A percentile compares a stretch with the other conserved stretches of the same genome.
Evolutionary conservation across 805 yeast species (phyloP).

Genomic region (Saccharomyces kudriavzevii): DNA sequence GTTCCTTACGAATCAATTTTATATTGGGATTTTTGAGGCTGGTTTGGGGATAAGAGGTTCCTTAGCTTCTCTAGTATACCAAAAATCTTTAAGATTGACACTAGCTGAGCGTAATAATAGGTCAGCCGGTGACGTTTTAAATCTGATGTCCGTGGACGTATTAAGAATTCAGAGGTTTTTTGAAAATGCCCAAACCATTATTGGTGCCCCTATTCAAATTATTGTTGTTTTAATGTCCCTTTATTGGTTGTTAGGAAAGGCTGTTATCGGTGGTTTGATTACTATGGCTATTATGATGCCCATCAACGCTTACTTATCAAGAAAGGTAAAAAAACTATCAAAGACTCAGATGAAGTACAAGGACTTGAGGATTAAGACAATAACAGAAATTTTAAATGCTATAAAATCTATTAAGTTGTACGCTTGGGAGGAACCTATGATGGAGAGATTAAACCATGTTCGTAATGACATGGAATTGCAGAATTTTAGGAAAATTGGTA

Average conservation of each 20-base stretch:
- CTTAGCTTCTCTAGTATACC: constrained; percentile 57
- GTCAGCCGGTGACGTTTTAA: constrained; percentile 73
- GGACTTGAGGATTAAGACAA: constrained; percentile 50
- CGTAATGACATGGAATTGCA: constrained; percentile 53
- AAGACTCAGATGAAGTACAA: constrained; percentile 54
- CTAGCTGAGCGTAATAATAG: constrained; percentile 51
- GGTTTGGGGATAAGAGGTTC: constrained; percentile 62
- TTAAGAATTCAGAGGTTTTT: constrained; percentile 52
- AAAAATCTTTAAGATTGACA: constrained; percentile 63
- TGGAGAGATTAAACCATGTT: constrained; percentile 40
- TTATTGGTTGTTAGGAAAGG: constrained; percentile 47
- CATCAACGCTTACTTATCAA: constrained; percentile 42
- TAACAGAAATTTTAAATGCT: constrained; percentile 51
- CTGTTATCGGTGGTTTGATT: constrained; percentile 50
- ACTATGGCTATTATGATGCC: constrained; percentile 53
- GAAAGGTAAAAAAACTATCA: constrained; percentile 37
- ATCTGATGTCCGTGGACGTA: constrained; percentile 72
- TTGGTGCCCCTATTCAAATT: constrained; percentile 54
- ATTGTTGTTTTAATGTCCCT: constrained; percentile 46
- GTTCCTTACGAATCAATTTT: constrained; percentile 58
- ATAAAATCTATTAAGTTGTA: constrained; percentile 60
- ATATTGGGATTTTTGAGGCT: constrained; percentile 47
- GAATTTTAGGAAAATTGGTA: constrained; percentile 43
- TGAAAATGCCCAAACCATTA: constrained; percentile 44
- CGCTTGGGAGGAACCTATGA: constrained; percentile 64